These are phyloP conservation scores for Leishmania amazonensis DNA, from an alignment of 208 protist genomes.

Conservation along the genomic window DNA sequence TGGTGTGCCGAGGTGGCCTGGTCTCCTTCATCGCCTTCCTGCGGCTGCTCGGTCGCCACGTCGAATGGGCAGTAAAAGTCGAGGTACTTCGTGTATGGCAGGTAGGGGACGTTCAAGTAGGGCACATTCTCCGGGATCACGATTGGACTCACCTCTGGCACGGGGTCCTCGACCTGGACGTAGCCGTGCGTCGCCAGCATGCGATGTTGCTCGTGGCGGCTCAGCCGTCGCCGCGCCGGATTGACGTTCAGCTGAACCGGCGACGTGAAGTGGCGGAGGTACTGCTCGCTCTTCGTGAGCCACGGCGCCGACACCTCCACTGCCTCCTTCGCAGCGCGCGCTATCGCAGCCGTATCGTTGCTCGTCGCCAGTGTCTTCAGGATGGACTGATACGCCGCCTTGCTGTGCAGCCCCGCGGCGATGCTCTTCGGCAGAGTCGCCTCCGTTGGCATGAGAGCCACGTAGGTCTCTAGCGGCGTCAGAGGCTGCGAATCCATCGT, in stretches of 20 bases:
- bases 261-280: constrained; percentile 71
- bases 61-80: constrained; percentile 35
- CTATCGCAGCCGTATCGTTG: constrained; percentile 55
- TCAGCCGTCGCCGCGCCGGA: constrained; percentile 51
- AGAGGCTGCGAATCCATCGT: constrained; percentile 45
- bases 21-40: neutral
- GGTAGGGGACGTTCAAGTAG: constrained; percentile 38
- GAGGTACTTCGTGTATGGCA: constrained; percentile 19
- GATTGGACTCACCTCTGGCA: constrained; percentile 56
- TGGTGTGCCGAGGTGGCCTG: neutral
- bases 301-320: constrained; percentile 39
- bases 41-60: neutral
- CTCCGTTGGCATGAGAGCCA: constrained; percentile 85
- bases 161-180: constrained; percentile 36
- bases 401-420: constrained; percentile 39
- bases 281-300: constrained; percentile 73
- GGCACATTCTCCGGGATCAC: constrained; percentile 36
- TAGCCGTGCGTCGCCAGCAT: constrained; percentile 52
- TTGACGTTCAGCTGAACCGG: constrained; percentile 82
- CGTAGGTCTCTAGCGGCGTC: constrained; percentile 77
- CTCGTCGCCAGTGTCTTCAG: constrained; percentile 52
- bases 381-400: constrained; percentile 42
- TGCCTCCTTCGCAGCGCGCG: constrained; percentile 47
- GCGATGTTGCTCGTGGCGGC: constrained; percentile 81
- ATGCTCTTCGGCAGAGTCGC: constrained; percentile 60